Percentiles rank a stretch among this genome's conserved stretches.
Evolutionary conservation across 805 yeast species (phyloP).

Genomic region (Peterozyma xylosa): DNA sequence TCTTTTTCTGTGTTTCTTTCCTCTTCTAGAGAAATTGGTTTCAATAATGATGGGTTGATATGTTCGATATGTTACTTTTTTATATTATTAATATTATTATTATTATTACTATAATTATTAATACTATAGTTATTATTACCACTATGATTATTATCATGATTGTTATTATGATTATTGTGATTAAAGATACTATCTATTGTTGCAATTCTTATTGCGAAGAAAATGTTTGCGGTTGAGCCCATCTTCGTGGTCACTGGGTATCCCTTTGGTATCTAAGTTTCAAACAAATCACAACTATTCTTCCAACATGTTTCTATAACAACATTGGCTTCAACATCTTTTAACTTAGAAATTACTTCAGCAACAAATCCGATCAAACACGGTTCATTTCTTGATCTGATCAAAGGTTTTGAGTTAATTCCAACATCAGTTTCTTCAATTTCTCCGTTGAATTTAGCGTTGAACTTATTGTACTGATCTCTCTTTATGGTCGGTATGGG

Average conservation of each 20-base stretch:
- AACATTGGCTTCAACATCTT: conserved; percentile 27
- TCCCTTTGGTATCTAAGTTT: conserved; percentile 7
- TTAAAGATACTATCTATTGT: no score
- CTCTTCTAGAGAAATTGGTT: background rate
- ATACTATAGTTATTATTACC: background rate
- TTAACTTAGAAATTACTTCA: conserved; percentile 47
- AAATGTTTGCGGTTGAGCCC: background rate
- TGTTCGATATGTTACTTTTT: background rate
- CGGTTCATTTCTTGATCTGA: conserved; percentile 90
- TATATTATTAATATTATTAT: background rate
- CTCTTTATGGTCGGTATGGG: conserved; percentile 64
- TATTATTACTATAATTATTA: no score
- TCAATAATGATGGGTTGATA: background rate
- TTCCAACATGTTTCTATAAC: conserved; percentile 43
- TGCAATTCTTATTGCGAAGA: background rate
- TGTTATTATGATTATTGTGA: no score
- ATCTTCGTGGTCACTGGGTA: background rate
- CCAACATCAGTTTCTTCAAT: conserved; percentile 15
- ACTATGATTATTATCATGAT: background rate
- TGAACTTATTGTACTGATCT: conserved; percentile 40
- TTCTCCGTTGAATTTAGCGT: conserved; percentile 12
- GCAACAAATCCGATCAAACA: conserved; percentile 80
- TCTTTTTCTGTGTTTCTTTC: background rate
- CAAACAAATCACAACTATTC: conserved; percentile 43
- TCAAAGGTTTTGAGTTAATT: conserved; percentile 31